Evolutionary conservation across 2,329 filamentous ascomycete species (phyloP), one percentile per base, ranked within the genome.

Genomic region (Ampelomyces quisqualis): DNA sequence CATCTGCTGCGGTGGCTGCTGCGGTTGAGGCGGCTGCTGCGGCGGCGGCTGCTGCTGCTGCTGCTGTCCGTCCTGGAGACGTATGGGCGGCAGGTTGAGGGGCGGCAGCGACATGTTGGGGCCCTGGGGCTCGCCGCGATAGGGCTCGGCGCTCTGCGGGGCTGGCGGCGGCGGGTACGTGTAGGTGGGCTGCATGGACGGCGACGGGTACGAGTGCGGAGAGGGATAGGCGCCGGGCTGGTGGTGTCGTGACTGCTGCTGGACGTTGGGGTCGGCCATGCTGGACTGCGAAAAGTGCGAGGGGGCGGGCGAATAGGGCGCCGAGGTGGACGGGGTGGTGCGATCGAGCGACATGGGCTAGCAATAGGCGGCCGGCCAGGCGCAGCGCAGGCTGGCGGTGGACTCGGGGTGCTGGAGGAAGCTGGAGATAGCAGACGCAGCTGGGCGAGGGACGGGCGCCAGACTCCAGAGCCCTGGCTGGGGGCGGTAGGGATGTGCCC

Each of bases 41-140:
- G 54, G 58, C 40, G 55, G 58, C 40, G 56, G 54, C 14, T 50
- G 55, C 47, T 67, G 57, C 68, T 71, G 70, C 55, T 51, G 55
- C 46, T 67, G 57, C 68, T 71, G 70, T 56, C 62, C 65, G 45
- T 77, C 73, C 45, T 73, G 65, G 50, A 74, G 62, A 53, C 75
- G 74, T 64, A 78, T 76, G 31, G 73, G 74, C 34, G 75, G 76
- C 30, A 78, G 69, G 45, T 73, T 74, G 42, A 77, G 58, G 6
- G 75, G 70, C 27, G 70, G 67, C 50, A 71, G 57, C 57, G 70
- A 63, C 58, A 71, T 68, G 51, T 61, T 70, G 52, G 69, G 67
- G 63, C 58, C 70, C 60, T 65, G 73, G 43, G 60, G 75, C 57
- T 57, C 77, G 51, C 65, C 72, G 53, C 73, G 69, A 53, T 75